phyloP scores from a whole-genome alignment of 805 yeast genomes.

The Clavispora phyllophila region DNA sequence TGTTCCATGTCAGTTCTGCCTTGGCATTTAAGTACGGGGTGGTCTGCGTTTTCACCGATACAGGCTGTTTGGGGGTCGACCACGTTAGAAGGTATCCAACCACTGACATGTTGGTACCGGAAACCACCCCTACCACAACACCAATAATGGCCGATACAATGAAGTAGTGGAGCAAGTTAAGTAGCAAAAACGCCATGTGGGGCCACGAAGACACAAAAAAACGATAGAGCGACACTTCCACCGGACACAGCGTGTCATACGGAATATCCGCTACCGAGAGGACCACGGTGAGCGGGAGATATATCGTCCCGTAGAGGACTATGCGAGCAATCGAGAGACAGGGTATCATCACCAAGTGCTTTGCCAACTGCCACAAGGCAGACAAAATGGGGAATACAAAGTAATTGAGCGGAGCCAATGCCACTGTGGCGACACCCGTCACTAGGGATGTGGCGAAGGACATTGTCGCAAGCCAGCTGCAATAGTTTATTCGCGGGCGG shows the following conservation, averaged over 20 bases:
- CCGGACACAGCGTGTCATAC: constrained; percentile 11
- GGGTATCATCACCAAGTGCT: constrained; percentile 12
- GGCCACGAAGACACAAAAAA: constrained; percentile 7
- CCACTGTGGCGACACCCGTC: neutral
- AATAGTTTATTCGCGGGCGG: neutral
- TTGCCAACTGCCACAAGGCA: constrained; percentile 5
- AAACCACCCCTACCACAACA: constrained; percentile 10
- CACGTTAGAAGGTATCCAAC: constrained; percentile 3
- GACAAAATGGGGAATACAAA: constrained; percentile 6
- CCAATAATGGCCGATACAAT: constrained; percentile 15
- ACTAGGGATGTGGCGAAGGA: neutral
- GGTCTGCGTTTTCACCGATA: neutral
- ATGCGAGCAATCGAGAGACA: constrained; percentile 11
- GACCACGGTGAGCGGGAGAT: constrained; percentile 15
- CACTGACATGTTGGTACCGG: constrained; percentile 13
- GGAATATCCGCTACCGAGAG: constrained; percentile 6
- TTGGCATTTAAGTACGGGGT: constrained; percentile 1
- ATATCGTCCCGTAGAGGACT: constrained; percentile 12
- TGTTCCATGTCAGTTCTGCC: neutral
- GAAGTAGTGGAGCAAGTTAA: constrained; percentile 11
- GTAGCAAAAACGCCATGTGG: constrained; percentile 8
- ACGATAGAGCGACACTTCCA: constrained; percentile 12
- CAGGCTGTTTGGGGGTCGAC: neutral
- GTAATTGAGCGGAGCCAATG: constrained; percentile 11
- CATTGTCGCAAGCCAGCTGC: neutral